Percentiles rank a stretch among this genome's conserved stretches.
Evolutionary conservation across 2,329 filamentous ascomycete genomes (phyloP).

Genomic region (Lasiodiplodia sp.): DNA sequence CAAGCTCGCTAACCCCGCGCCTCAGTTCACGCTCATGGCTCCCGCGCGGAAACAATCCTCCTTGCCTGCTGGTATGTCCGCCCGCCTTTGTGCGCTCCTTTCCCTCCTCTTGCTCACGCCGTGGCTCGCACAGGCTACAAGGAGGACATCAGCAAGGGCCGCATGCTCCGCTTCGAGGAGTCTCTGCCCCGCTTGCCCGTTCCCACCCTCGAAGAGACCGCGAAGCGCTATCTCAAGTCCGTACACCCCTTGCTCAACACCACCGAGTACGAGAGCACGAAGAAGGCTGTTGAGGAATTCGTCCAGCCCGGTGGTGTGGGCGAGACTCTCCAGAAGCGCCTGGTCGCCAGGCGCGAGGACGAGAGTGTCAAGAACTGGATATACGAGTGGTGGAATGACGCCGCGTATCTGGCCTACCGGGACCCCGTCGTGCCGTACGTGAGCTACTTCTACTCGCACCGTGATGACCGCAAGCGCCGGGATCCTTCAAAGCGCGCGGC

Average conservation of each 20-base stretch:
- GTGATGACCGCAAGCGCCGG: constrained; percentile 86
- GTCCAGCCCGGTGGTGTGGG: constrained; percentile 85
- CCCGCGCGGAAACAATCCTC: constrained; percentile 50
- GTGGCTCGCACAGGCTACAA: constrained; percentile 67
- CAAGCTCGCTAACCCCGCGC: constrained; percentile 9
- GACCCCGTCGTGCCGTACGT: constrained; percentile 98
- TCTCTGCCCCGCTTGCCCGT: constrained; percentile 83
- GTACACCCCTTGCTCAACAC: constrained; percentile 76
- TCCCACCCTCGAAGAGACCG: constrained; percentile 82
- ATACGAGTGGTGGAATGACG: constrained; percentile 97
- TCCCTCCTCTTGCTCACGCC: constrained; percentile 19
- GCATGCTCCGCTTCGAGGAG: constrained; percentile 85
- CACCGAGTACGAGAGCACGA: constrained; percentile 73
- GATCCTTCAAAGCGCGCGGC: constrained; percentile 93
- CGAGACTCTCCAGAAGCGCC: constrained; percentile 83
- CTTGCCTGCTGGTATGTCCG: constrained; percentile 54
- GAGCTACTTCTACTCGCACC: constrained; percentile 99
- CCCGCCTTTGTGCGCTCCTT: constrained; percentile 34
- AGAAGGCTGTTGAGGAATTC: constrained; percentile 87
- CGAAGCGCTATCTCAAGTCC: constrained; percentile 80
- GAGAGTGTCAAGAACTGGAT: constrained; percentile 92
- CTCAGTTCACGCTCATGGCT: constrained; percentile 46
- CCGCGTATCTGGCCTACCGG: constrained; percentile 89
- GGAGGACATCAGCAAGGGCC: constrained; percentile 79
- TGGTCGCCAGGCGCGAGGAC: constrained; percentile 79